phyloP scores from a whole-genome alignment of 83 land plant species.

The Thuja plicata region DNA sequence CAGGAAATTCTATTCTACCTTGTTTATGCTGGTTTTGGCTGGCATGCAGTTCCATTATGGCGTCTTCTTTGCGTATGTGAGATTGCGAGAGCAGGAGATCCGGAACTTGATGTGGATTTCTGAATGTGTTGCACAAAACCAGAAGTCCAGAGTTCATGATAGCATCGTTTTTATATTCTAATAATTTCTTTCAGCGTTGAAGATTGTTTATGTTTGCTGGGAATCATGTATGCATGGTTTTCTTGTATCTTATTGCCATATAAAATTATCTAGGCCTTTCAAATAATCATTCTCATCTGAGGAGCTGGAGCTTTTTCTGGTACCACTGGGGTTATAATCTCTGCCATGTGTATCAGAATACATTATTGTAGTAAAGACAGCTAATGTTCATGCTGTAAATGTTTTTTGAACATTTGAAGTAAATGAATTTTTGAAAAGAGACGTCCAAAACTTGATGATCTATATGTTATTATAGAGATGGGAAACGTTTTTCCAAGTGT shows the following conservation, averaged over 20 bases:
- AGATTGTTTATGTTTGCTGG: background rate
- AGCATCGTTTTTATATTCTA: conserved; percentile 95
- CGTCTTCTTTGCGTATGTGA: conserved; percentile 95
- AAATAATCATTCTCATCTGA: background rate
- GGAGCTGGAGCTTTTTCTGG: background rate
- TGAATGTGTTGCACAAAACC: conserved; percentile 98
- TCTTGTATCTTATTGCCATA: background rate
- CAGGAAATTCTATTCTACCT: background rate
- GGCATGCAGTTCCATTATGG: conserved; percentile 93
- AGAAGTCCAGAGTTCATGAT: conserved; percentile 94
- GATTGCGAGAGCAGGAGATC: conserved; percentile 95
- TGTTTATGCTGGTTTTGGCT: background rate
- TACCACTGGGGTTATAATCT: background rate
- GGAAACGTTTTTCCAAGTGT: background rate
- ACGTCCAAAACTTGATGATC: background rate
- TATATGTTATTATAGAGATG: background rate
- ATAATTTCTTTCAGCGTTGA: background rate
- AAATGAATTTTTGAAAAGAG: background rate
- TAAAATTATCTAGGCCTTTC: background rate
- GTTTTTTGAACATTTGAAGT: background rate
- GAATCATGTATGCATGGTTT: conserved; percentile 4
- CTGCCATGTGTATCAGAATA: background rate
- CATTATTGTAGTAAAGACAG: background rate
- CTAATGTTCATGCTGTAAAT: background rate
- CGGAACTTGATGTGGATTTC: conserved; percentile 99